Conservation (phyloP, 371 early-diverging fungal species). For the Choanephora cucurbitarum region DNA sequence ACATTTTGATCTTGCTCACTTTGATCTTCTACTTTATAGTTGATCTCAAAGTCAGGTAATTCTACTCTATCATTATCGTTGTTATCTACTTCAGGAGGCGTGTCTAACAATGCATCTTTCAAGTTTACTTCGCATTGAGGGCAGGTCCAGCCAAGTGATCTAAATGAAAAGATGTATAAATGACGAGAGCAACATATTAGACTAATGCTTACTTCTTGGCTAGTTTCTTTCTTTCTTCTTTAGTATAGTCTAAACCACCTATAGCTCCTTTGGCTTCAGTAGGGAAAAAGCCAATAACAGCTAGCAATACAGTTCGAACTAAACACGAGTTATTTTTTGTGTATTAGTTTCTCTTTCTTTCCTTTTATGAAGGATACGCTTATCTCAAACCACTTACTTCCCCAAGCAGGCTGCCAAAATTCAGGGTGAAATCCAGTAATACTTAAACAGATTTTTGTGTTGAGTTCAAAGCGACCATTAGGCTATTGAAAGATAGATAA, state of each 20-base stretch:
- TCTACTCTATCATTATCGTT: too few species aligned
- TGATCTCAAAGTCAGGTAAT: too few species aligned
- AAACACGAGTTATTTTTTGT: too few species aligned
- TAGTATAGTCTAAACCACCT: constrained; percentile 79
- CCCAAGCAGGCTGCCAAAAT: constrained; percentile 95
- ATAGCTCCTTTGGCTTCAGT: constrained; percentile 80
- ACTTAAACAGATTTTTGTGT: constrained; percentile 91
- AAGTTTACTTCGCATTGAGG: constrained; percentile 27
- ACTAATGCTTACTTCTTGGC: constrained; percentile 58
- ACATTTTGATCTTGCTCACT: too few species aligned
- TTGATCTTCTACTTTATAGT: too few species aligned
- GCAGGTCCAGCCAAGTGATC: constrained; percentile 37
- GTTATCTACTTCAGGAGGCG: constrained; percentile 3
- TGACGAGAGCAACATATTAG: too few species aligned
- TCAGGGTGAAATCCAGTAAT: constrained; percentile 94
- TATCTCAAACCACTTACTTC: constrained; percentile 57
- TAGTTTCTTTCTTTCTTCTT: constrained; percentile 62
- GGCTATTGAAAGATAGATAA: constrained; percentile 47
- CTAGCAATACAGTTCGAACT: constrained; percentile 86
- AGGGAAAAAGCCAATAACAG: constrained; percentile 78
- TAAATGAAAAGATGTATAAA: too few species aligned
- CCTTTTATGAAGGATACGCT: too few species aligned
- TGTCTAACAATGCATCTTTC: constrained; percentile 29
- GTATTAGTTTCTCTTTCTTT: too few species aligned
- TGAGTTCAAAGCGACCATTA: constrained; percentile 88